A percentile compares a stretch with the other conserved stretches of the same genome.
Evolutionary conservation across 2,329 filamentous ascomycete genomes (phyloP).

Genomic region (Aspergillus pseudoviridinutans): DNA sequence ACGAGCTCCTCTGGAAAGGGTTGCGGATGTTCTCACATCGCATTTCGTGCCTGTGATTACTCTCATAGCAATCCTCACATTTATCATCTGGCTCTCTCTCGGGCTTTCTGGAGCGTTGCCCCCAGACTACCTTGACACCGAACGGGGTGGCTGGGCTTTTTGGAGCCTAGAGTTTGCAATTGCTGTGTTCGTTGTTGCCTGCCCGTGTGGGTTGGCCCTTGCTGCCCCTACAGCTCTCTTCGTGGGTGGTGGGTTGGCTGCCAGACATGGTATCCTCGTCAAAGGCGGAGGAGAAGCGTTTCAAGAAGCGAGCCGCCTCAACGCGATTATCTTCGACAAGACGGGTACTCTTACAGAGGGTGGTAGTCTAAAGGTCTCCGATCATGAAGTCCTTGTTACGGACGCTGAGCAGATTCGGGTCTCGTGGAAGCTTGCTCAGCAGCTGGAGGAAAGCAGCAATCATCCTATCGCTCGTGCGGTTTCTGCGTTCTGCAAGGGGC

Average conservation of each 20-base stretch:
- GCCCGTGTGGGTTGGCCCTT: slow-evolving; percentile 76
- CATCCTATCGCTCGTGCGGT: slow-evolving; percentile 58
- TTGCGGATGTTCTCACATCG: slow-evolving; percentile 46
- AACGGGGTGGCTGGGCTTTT: slow-evolving; percentile 49
- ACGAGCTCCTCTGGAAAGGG: slow-evolving; percentile 45
- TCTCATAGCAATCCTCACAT: slow-evolving; percentile 45
- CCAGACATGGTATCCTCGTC: slow-evolving; percentile 73
- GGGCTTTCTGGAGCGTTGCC: slow-evolving; percentile 42
- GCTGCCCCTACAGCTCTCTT: slow-evolving; percentile 87
- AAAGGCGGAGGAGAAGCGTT: slow-evolving; percentile 84
- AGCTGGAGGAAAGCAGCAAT: slow-evolving; percentile 56
- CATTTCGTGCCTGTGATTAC: slow-evolving; percentile 50
- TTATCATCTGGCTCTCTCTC: slow-evolving; percentile 45
- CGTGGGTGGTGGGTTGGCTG: slow-evolving; percentile 74
- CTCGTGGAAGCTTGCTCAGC: slow-evolving; percentile 45
- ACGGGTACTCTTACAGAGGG: slow-evolving; percentile 75
- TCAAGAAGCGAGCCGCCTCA: slow-evolving; percentile 73
- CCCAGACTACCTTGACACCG: slow-evolving; percentile 48
- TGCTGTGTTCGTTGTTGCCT: slow-evolving; percentile 81
- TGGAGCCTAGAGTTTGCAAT: slow-evolving; percentile 66
- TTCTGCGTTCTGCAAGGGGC: slow-evolving; percentile 44
- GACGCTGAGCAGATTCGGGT: slow-evolving; percentile 32
- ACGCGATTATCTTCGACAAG: slow-evolving; percentile 84
- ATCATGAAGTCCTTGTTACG: slow-evolving; percentile 42
- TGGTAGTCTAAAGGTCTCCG: slow-evolving; percentile 54